Evolutionary conservation across 169 alveolate species (phyloP), one percentile per base, ranked within the genome.

Genomic region (Plasmodium berghei): DNA sequence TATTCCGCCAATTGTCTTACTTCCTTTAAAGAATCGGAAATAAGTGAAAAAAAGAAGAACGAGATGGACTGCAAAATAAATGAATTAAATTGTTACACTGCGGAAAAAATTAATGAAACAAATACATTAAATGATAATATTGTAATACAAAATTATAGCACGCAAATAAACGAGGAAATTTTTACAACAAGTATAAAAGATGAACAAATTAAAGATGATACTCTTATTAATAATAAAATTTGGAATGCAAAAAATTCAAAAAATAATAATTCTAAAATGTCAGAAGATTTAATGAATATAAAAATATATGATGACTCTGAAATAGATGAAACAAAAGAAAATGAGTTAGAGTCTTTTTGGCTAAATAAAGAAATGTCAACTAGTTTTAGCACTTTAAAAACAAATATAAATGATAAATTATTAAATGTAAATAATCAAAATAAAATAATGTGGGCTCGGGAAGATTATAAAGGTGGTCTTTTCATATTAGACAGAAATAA

Each of bases 261-360:
- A 49, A 24, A 46, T 5, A 45, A n/a, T 54, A 26, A 22, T 20
- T 62, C 89, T 42, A 59, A 56, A 2, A 63, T 40, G 22, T 63
- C 77, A 54, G 61, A 77, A 24, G 62, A 64, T n/a, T 77, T 77
- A 63, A 26, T 16, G 28, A 59, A 77, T 63, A 77, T 77, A 64
- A 77, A 77, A 77, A 77, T 77, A 64, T 77, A 77, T 59, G 89
- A 77, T 48, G 89, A 77, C 46, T 77, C 89, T 12, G 89, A 77
- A 77, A 77, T 77, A 63, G 89, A 77, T 45, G 89, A 77, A 22
- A 42, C 59, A 26, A 49, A 77, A 24, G 72, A 77, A 18, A 77
- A 59, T 48, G 89, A 77, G 26, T 40, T 64, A 14, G 89, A 77
- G 8, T 40, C 54, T 8, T 77, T 77, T 52, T 77, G 89, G 89